These are phyloP conservation scores for Naganishia randhawae DNA, from an alignment of 768 basidiomycete genomes.

Conservation along the genomic window DNA sequence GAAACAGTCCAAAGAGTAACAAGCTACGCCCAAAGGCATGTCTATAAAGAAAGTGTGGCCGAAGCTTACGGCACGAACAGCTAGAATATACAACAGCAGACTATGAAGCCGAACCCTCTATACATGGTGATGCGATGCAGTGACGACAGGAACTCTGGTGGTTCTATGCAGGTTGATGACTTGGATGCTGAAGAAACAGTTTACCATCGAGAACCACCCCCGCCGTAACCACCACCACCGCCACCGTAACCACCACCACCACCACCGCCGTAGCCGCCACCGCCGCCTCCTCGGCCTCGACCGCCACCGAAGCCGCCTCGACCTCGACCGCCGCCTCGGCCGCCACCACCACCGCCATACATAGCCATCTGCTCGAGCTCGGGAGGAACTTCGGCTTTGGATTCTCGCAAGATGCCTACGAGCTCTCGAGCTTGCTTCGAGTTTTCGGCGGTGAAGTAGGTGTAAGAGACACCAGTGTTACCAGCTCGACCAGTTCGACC, in stretches of 20 bases:
- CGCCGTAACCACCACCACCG: conserved; percentile 42
- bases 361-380: conserved; percentile 90
- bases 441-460: conserved; percentile 96
- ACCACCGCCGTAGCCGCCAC: conserved; percentile 30
- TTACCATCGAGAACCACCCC: conserved; percentile 16
- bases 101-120: conserved; percentile 13
- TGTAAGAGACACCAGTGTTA: conserved; percentile 84
- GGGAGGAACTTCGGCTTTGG: conserved; percentile 77
- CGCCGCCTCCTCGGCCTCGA: conserved; percentile 11
- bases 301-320: conserved; percentile 38
- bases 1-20: too few relatives aligned
- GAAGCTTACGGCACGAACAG: background rate
- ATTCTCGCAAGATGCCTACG: conserved; percentile 68
- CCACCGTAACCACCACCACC: conserved; percentile 40
- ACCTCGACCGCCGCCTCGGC: conserved; percentile 43
- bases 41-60: conserved; percentile 20
- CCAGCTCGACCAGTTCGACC: conserved; percentile 76
- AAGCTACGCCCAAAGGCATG: too few relatives aligned
- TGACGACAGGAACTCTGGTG: background rate
- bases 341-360: conserved; percentile 73
- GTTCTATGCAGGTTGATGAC: conserved; percentile 2
- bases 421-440: conserved; percentile 91
- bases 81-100: conserved; percentile 18
- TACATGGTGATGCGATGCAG: conserved; percentile 15
- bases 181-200: background rate